Percentiles rank a stretch among this genome's conserved stretches.
Conservation (phyloP, 768 basidiomycete species). For the Tulasnella sp. region DNA sequence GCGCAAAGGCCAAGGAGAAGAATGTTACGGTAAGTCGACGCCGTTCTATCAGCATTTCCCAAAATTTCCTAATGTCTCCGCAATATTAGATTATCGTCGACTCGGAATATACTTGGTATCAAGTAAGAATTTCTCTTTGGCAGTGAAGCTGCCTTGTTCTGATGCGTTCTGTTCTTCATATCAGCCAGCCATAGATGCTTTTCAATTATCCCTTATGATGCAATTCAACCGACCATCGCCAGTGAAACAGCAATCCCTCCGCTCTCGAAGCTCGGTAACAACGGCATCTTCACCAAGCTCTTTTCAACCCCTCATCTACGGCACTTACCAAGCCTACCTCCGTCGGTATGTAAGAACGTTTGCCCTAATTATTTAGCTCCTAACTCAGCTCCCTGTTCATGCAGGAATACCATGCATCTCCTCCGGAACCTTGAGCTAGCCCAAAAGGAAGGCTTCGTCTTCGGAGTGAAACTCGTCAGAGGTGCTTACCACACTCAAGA, state of each 20-base stretch:
- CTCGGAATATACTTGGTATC: slow-evolving; percentile 62
- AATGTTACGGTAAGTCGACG: background rate
- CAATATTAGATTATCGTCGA: slow-evolving; percentile 53
- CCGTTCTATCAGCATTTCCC: background rate
- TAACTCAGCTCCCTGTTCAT: background rate
- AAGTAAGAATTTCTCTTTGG: slow-evolving; percentile 28
- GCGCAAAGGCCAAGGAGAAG: slow-evolving; percentile 46
- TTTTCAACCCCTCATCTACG: slow-evolving; percentile 64
- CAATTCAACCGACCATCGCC: slow-evolving; percentile 49
- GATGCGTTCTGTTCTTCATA: background rate
- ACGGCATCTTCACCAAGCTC: background rate
- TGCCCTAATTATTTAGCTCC: background rate
- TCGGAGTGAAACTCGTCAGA: slow-evolving; percentile 88
- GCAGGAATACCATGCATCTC: slow-evolving; percentile 63
- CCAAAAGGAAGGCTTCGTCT: slow-evolving; percentile 52
- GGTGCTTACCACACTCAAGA: slow-evolving; percentile 88
- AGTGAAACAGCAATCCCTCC: background rate
- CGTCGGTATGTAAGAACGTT: slow-evolving; percentile 43
- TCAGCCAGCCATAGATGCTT: slow-evolving; percentile 78
- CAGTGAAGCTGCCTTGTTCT: background rate
- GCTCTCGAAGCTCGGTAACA: slow-evolving; percentile 20
- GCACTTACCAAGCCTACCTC: slow-evolving; percentile 85
- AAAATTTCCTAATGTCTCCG: background rate
- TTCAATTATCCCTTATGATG: slow-evolving; percentile 63
- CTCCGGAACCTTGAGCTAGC: slow-evolving; percentile 58